These are phyloP conservation scores for Tulasnella sp. DNA, from an alignment of 768 basidiomycete genomes.

Conservation along the genomic window DNA sequence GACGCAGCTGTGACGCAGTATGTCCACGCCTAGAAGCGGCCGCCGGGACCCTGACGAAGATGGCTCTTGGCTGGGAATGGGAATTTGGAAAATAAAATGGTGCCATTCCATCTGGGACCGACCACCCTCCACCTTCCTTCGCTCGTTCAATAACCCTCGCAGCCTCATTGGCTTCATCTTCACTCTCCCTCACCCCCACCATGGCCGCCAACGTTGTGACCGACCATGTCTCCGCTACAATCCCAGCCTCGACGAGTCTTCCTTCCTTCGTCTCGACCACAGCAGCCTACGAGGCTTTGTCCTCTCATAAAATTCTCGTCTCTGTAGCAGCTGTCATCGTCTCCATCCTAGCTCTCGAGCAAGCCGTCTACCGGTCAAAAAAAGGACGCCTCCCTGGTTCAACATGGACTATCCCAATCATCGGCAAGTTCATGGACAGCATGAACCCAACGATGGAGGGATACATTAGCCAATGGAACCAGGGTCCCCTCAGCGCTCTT, in stretches of 20 bases:
- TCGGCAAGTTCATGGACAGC: slow-evolving; percentile 92
- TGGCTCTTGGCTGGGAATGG: slow-evolving; percentile 5
- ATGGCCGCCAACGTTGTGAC: slow-evolving; percentile 1
- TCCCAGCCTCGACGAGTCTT: not conserved
- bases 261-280: slow-evolving; percentile 3
- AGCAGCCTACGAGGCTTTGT: slow-evolving; percentile 4
- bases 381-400: slow-evolving; percentile 82
- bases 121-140: not conserved
- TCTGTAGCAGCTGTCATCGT: slow-evolving; percentile 45
- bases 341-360: slow-evolving; percentile 76
- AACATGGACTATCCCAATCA: slow-evolving; percentile 92
- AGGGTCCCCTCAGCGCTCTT: slow-evolving; percentile 76
- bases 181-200: not conserved
- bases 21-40: not conserved
- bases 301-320: slow-evolving; percentile 13
- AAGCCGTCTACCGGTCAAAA: slow-evolving; percentile 80
- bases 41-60: not conserved
- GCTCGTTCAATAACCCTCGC: not conserved
- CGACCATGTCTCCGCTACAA: slow-evolving; percentile 10
- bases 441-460: slow-evolving; percentile 84
- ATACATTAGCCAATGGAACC: slow-evolving; percentile 89
- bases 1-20: not conserved
- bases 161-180: not conserved
- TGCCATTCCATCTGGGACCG: slow-evolving; percentile 6
- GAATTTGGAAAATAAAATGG: slow-evolving; percentile 7